A percentile compares a stretch with the other conserved stretches of the same genome.
Evolutionary conservation across 129 eudicot species (phyloP).

Genomic region (Escallonia rubra): DNA sequence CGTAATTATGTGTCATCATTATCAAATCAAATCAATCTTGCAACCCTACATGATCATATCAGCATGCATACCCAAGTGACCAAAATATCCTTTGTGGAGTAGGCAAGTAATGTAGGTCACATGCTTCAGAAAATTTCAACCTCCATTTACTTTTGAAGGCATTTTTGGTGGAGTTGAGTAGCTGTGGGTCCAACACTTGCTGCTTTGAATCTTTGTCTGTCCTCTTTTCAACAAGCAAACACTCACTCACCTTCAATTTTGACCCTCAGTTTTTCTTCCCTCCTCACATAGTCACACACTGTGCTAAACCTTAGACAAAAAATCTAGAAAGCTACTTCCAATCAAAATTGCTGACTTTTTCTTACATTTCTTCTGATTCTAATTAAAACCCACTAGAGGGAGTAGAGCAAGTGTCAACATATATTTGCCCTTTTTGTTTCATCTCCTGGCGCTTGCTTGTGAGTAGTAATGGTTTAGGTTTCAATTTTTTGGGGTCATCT

Average conservation of each 20-base stretch:
- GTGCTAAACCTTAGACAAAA: too few species aligned
- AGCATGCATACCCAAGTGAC: background rate
- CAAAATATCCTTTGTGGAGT: constrained; percentile 13
- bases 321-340: background rate
- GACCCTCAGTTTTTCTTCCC: background rate
- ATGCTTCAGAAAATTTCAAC: background rate
- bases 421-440: too few species aligned
- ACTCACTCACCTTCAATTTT: constrained; percentile 1
- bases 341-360: constrained; percentile 22
- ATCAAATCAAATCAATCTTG: too few species aligned
- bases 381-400: constrained; percentile 13
- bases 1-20: too few species aligned
- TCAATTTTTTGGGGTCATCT: constrained; percentile 35
- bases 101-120: constrained; percentile 9
- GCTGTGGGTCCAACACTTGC: constrained; percentile 7
- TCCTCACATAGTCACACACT: too few species aligned
- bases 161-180: constrained; percentile 20
- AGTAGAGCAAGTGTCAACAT: constrained; percentile 19
- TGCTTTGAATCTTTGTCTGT: constrained; percentile 16
- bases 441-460: too few species aligned
- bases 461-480: constrained; percentile 34
- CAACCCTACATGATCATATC: too few species aligned
- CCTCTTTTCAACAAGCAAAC: background rate
- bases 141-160: constrained; percentile 11
- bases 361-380: background rate